Evolutionary conservation across 352 stramenopile species (phyloP), one percentile per base, ranked within the genome.

Genomic region (Globisporangium alternatum): DNA sequence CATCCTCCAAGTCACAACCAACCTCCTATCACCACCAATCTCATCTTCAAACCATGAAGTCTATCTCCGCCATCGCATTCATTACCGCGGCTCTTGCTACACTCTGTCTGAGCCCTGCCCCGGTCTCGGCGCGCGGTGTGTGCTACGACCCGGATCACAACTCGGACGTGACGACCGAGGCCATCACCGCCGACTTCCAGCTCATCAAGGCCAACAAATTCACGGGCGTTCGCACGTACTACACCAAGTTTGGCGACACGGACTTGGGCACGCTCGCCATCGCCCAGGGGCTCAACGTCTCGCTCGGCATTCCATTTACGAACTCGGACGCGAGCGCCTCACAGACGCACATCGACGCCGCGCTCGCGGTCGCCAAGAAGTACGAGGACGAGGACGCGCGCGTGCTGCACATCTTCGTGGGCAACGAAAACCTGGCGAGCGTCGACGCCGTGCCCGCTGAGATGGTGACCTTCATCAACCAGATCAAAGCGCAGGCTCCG

Each of bases 321-420:
- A 79, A 79, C 64, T 54, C 74, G 30, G 33, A 71, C 63, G 60
- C 68, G 22, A 70, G 33, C 5, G 69, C 64, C 56, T 75, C 70
- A 33, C 70, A 76, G 54, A 60, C 65, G 25, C 68, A 81, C 66
- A 65, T 83, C 30, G 67, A 64, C 19, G 75, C 71, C 2, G 75
- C 75, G 41, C 69, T 81, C 59, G 68, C 64, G 30, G 35, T 54
- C 15, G 75, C 73, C 7, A 59, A 57, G 2, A 43, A 64, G n/a
- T 69, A 71, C 54, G 70, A 69, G 51, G 70, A 79, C 52, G 64
- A 64, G 52, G 65, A 67, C 33, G 66, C 64, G 28, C 76, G 64
- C 35, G 70, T 88, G 59, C 52, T 78, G 52, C 68, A 79, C 63
- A 81, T 88, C 65, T 82, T 86, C 47, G 78, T 88, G 31, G 78